Conservation (phyloP, 139 green algal species). For the Penium margaritaceum region DNA sequence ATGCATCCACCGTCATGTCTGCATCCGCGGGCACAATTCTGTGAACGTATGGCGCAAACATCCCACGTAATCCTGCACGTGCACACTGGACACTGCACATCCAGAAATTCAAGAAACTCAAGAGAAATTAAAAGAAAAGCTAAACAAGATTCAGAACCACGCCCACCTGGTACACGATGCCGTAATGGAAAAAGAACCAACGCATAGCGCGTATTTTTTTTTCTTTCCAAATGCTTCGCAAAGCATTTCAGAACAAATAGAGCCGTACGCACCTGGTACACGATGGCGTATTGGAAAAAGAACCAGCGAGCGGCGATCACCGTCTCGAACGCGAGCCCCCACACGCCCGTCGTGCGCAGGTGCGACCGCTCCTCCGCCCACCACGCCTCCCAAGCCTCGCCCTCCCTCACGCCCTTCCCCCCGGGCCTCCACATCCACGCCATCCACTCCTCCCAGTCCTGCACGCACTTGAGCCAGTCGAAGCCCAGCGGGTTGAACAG, state of each 20-base stretch:
- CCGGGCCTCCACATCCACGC: slow-evolving; percentile 21
- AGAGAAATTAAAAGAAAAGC: no score
- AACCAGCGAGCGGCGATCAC: slow-evolving; percentile 30
- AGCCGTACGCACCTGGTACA: slow-evolving; percentile 9
- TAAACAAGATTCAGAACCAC: no score
- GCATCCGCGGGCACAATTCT: no score
- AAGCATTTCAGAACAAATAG: neutral
- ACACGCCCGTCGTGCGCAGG: slow-evolving; percentile 27
- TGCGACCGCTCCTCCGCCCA: slow-evolving; percentile 30
- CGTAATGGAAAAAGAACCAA: slow-evolving; percentile 41
- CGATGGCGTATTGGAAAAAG: slow-evolving; percentile 34
- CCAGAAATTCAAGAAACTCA: neutral
- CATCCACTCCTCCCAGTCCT: slow-evolving; percentile 37
- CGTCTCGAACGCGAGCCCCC: slow-evolving; percentile 5
- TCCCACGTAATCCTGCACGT: no score
- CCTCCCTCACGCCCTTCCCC: slow-evolving; percentile 4
- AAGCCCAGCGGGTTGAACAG: slow-evolving; percentile 47
- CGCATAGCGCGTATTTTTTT: no score
- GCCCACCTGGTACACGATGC: slow-evolving; percentile 23
- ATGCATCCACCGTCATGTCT: no score
- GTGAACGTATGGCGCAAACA: no score
- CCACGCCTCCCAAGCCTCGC: slow-evolving; percentile 35
- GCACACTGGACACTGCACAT: no score
- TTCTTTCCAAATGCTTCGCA: no score
- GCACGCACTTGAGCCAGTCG: slow-evolving; percentile 45